Evolutionary conservation across 495 filamentous ascomycete species (phyloP).

Genomic region (Tirmania nivea): DNA sequence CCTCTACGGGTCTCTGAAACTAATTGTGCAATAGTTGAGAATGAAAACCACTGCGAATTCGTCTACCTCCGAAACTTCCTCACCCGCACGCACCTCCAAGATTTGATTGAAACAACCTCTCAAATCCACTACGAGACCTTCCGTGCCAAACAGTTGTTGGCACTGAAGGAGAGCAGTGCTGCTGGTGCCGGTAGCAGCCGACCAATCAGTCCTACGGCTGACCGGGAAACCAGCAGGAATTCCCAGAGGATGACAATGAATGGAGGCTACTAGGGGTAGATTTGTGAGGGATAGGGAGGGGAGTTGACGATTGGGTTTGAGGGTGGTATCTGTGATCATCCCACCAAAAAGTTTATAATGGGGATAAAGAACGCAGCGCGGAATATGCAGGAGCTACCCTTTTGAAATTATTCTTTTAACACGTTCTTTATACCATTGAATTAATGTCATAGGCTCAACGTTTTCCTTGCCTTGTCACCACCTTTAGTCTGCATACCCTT

Average conservation of each 20-base stretch:
- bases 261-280: background rate
- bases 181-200: slow-evolving; percentile 56
- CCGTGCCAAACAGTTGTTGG: slow-evolving; percentile 95
- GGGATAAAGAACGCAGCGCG: background rate
- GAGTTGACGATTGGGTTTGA: background rate
- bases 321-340: no score
- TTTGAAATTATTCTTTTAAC: background rate
- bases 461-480: no score
- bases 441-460: background rate
- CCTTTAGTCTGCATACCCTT: background rate
- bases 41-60: slow-evolving; percentile 99
- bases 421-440: background rate
- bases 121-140: slow-evolving; percentile 99
- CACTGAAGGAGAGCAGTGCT: slow-evolving; percentile 91
- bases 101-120: slow-evolving; percentile 98
- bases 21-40: slow-evolving; percentile 42
- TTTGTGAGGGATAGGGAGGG: background rate
- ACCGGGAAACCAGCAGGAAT: slow-evolving; percentile 86
- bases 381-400: background rate
- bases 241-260: slow-evolving; percentile 96
- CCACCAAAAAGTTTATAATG: background rate
- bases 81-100: slow-evolving; percentile 92
- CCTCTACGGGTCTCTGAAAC: background rate
- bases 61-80: slow-evolving; percentile 95
- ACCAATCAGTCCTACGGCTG: slow-evolving; percentile 83